These are phyloP conservation scores for Chalciporus sphaerocephalus DNA, from an alignment of 768 basidiomycete genomes.

Conservation along the genomic window DNA sequence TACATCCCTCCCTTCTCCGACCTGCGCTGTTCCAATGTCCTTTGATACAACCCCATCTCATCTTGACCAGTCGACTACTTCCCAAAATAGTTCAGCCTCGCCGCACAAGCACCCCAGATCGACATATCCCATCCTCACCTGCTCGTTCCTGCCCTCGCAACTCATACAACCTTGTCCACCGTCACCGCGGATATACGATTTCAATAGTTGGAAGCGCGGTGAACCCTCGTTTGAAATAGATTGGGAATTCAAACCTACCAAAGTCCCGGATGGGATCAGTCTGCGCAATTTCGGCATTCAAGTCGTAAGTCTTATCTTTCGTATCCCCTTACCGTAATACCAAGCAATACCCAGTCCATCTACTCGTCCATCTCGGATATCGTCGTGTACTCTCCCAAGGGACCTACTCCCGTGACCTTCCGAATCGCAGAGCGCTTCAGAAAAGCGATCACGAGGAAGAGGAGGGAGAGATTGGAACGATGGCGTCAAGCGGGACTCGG, in stretches of 20 bases:
- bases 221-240: constrained; percentile 24
- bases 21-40: constrained; percentile 4
- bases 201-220: constrained; percentile 18
- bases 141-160: constrained; percentile 48
- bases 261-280: constrained; percentile 78
- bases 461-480: constrained; percentile 40
- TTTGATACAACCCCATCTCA: neutral
- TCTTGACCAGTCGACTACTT: neutral
- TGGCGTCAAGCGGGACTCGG: constrained; percentile 18
- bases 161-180: constrained; percentile 34
- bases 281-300: constrained; percentile 88
- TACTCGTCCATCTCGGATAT: constrained; percentile 88
- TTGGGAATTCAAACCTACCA: constrained; percentile 66
- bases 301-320: constrained; percentile 51
- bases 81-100: neutral
- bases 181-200: constrained; percentile 17
- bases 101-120: constrained; percentile 12
- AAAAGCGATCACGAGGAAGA: constrained; percentile 56
- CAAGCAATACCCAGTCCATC: constrained; percentile 51
- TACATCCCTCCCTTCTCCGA: constrained; percentile 29
- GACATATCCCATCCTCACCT: constrained; percentile 42
- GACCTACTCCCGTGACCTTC: constrained; percentile 49
- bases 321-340: constrained; percentile 5
- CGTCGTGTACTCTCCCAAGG: constrained; percentile 78
- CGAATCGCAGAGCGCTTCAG: constrained; percentile 63